Conservation (phyloP, 2,329 filamentous ascomycete species). For the Huntiella abstrusa region DNA sequence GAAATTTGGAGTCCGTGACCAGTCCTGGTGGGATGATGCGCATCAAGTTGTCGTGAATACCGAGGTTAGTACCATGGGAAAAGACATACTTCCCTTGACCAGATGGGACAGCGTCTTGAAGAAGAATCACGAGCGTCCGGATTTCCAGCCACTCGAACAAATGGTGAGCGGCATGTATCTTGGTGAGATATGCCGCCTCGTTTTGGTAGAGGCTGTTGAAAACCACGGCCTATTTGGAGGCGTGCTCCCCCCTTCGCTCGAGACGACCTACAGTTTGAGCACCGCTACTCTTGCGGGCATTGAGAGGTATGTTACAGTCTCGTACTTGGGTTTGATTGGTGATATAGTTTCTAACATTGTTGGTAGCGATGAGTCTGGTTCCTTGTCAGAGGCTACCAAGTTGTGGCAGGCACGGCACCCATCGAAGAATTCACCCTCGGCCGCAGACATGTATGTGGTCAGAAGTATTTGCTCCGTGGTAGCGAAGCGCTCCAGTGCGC, state of each 20-base stretch:
- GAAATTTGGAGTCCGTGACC: constrained; percentile 38
- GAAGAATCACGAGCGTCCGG: constrained; percentile 32
- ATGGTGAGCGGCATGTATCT: constrained; percentile 48
- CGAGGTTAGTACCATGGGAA: constrained; percentile 48
- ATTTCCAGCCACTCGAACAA: constrained; percentile 44
- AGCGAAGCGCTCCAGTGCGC: constrained; percentile 37
- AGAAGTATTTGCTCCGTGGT: constrained; percentile 34
- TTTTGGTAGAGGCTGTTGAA: constrained; percentile 38
- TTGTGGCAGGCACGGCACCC: constrained; percentile 17
- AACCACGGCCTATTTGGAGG: constrained; percentile 36
- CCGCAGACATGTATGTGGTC: constrained; percentile 31
- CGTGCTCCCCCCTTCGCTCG: constrained; percentile 33
- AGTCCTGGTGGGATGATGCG: constrained; percentile 36
- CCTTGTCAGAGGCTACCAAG: neutral
- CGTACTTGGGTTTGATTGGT: neutral
- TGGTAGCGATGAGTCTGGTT: constrained; percentile 1
- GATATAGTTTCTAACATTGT: neutral
- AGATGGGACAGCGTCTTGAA: constrained; percentile 40
- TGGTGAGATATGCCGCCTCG: constrained; percentile 42
- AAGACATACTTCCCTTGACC: constrained; percentile 37
- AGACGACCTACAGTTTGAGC: constrained; percentile 35
- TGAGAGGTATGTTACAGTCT: constrained; percentile 28
- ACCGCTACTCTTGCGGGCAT: constrained; percentile 41
- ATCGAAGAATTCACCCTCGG: constrained; percentile 20
- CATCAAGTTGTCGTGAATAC: constrained; percentile 49